These are phyloP conservation scores for Periconia macrospinosa DNA, from an alignment of 2,329 filamentous ascomycete genomes.

Conservation along the genomic window DNA sequence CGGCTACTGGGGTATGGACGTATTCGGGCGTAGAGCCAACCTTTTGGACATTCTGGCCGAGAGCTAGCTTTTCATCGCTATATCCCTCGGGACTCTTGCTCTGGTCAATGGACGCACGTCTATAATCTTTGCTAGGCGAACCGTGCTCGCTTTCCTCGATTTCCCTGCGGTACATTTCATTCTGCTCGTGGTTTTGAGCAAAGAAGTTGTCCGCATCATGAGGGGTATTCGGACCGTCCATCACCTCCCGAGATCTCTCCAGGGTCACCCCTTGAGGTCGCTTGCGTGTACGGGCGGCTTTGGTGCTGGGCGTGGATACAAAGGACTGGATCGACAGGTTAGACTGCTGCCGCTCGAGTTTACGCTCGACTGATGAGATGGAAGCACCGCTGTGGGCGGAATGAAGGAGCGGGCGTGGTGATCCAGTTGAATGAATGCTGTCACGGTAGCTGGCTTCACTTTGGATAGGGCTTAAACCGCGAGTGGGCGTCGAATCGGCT, in stretches of 20 bases:
- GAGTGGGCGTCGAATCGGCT: slow-evolving; percentile 45
- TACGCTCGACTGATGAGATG: slow-evolving; percentile 65
- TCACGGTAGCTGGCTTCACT: slow-evolving; percentile 79
- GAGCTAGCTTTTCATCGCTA: slow-evolving; percentile 51
- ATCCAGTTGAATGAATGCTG: slow-evolving; percentile 23
- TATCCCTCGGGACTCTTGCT: slow-evolving; percentile 58
- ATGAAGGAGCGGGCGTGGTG: slow-evolving; percentile 52
- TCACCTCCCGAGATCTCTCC: slow-evolving; percentile 54
- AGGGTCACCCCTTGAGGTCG: slow-evolving; percentile 57
- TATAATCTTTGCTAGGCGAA: slow-evolving; percentile 57
- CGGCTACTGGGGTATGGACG: slow-evolving; percentile 69
- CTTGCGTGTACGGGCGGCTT: slow-evolving; percentile 56
- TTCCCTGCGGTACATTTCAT: slow-evolving; percentile 58
- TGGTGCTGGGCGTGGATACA: slow-evolving; percentile 61
- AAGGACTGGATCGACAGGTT: slow-evolving; percentile 62
- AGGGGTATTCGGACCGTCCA: slow-evolving; percentile 38
- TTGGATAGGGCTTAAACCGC: slow-evolving; percentile 83
- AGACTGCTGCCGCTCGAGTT: slow-evolving; percentile 55
- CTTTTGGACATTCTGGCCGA: slow-evolving; percentile 71
- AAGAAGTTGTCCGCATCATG: slow-evolving; percentile 54
- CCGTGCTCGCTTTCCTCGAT: slow-evolving; percentile 51
- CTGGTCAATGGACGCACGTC: slow-evolving; percentile 53
- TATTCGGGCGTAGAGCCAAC: slow-evolving; percentile 75
- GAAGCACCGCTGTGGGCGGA: slow-evolving; percentile 48
- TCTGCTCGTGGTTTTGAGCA: slow-evolving; percentile 58